Conservation (phyloP, 768 basidiomycete genomes). For the Phylloporus arenicola region DNA sequence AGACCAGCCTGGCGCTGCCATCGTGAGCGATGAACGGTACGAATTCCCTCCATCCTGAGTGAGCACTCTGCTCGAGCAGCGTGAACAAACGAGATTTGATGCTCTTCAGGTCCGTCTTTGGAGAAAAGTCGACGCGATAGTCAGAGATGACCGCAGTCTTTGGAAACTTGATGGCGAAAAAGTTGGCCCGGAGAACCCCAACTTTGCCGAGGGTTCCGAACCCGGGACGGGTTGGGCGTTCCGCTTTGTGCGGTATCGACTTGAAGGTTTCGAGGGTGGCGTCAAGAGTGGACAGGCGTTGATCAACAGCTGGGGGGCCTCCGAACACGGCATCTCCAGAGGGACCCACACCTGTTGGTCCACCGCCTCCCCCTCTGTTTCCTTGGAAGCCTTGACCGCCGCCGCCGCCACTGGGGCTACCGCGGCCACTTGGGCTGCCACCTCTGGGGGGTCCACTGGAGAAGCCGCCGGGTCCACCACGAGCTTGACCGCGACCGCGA, state of each 20-base stretch:
- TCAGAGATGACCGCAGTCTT: conserved; percentile 37
- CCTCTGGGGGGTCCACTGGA: background rate
- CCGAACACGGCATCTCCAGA: conserved; percentile 28
- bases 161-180: conserved; percentile 42
- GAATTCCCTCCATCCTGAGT: conserved; percentile 35
- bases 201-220: conserved; percentile 38
- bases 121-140: conserved; percentile 38
- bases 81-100: conserved; percentile 38
- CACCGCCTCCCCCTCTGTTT: conserved; percentile 22
- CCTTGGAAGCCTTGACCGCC: conserved; percentile 11
- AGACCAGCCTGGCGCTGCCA: conserved; percentile 37
- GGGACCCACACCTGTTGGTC: conserved; percentile 23
- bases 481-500: background rate
- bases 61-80: conserved; percentile 36
- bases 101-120: conserved; percentile 32
- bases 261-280: conserved; percentile 25
- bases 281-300: conserved; percentile 26
- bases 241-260: conserved; percentile 26
- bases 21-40: conserved; percentile 38
- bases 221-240: conserved; percentile 43
- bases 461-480: background rate
- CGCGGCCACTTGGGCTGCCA: conserved; percentile 1
- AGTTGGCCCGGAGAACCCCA: conserved; percentile 45
- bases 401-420: background rate
- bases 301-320: conserved; percentile 30